A percentile compares a stretch with the other conserved stretches of the same genome.
These are phyloP conservation scores for Neofusicoccum kwambonambiense DNA, from an alignment of 2,329 filamentous ascomycete genomes.

Conservation along the genomic window DNA sequence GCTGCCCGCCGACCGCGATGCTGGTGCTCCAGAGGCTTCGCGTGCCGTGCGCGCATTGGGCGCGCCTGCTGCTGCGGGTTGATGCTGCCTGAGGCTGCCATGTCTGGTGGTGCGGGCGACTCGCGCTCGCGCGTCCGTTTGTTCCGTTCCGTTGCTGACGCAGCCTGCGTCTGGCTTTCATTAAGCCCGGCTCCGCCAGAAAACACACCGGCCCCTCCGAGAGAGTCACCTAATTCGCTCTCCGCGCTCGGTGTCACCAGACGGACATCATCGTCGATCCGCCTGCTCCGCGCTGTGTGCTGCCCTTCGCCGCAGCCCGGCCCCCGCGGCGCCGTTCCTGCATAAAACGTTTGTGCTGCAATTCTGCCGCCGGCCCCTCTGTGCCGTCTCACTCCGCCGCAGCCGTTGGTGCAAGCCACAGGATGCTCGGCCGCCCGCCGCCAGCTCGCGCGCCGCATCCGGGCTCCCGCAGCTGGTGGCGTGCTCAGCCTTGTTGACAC, in stretches of 20 bases:
- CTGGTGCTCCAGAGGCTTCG: neutral
- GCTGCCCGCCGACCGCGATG: too few species aligned
- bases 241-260: neutral
- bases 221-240: constrained; percentile 3
- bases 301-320: neutral
- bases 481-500: neutral
- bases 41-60: neutral
- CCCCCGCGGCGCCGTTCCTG: neutral
- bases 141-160: constrained; percentile 6
- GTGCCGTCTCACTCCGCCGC: neutral
- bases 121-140: neutral
- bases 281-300: neutral
- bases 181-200: neutral
- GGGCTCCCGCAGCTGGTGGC: neutral
- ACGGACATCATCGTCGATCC: constrained; percentile 4
- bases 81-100: neutral
- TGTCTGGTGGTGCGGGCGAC: neutral
- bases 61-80: neutral
- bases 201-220: neutral
- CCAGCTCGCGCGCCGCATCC: neutral
- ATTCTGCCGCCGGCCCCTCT: neutral
- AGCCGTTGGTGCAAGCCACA: neutral
- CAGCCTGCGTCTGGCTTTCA: constrained; percentile 12
- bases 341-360: neutral
- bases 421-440: neutral